A percentile compares a stretch with the other conserved stretches of the same genome.
phyloP scores from a whole-genome alignment of 2,329 filamentous ascomycete species.

The Septoria linicola region DNA sequence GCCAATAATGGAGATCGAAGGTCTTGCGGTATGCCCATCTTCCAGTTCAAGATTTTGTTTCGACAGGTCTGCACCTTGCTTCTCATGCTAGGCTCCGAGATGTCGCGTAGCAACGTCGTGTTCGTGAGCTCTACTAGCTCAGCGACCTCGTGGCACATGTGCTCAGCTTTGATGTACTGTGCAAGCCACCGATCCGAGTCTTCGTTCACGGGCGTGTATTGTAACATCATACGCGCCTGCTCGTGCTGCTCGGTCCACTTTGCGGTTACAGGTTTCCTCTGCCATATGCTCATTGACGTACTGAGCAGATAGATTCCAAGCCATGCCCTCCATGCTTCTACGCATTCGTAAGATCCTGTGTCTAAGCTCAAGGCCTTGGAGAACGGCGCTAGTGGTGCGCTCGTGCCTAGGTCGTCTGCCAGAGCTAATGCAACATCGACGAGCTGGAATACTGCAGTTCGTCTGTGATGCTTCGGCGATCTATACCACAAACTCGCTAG shows the following conservation, averaged over 20 bases:
- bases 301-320: constrained; percentile 25
- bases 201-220: constrained; percentile 18
- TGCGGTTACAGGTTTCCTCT: constrained; percentile 11
- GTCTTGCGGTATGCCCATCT: constrained; percentile 24
- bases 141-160: constrained; percentile 29
- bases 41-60: constrained; percentile 30
- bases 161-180: constrained; percentile 31
- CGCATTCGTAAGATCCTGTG: constrained; percentile 9
- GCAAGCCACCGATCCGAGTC: constrained; percentile 26
- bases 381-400: constrained; percentile 33
- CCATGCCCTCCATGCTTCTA: constrained; percentile 24
- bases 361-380: not conserved
- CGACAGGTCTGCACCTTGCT: constrained; percentile 25
- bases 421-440: constrained; percentile 74
- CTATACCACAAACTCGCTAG: constrained; percentile 76
- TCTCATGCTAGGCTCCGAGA: constrained; percentile 26
- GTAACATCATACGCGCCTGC: constrained; percentile 26
- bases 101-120: constrained; percentile 16
- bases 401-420: constrained; percentile 76
- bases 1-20: constrained; percentile 22
- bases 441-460: constrained; percentile 83
- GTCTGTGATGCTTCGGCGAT: constrained; percentile 75
- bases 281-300: constrained; percentile 19
- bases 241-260: constrained; percentile 29
- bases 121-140: constrained; percentile 24